A percentile compares a stretch with the other conserved stretches of the same genome.
phyloP scores from a whole-genome alignment of 2,329 filamentous ascomycete species.

The Fusarium mangiferae region DNA sequence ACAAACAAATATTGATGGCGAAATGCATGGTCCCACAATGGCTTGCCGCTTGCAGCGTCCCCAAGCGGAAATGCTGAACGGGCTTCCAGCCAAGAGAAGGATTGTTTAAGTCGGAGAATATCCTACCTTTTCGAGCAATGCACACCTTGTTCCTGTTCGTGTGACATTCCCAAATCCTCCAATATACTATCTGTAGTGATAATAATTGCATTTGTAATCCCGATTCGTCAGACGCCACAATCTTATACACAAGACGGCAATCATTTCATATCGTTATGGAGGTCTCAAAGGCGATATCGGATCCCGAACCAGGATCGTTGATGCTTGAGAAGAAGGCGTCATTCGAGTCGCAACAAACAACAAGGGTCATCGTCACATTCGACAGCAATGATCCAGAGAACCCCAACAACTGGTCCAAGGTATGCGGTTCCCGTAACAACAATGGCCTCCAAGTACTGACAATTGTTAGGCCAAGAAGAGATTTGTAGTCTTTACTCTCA shows the following conservation, averaged over 20 bases:
- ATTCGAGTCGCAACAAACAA: neutral
- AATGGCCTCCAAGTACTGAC: neutral
- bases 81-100: neutral
- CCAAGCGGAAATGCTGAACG: neutral
- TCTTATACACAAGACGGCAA: too few species aligned
- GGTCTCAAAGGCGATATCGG: neutral
- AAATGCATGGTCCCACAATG: neutral
- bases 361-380: neutral
- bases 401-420: constrained; percentile 14
- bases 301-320: neutral
- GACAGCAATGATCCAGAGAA: neutral
- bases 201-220: neutral
- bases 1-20: neutral
- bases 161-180: neutral
- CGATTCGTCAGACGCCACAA: neutral
- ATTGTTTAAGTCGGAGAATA: neutral
- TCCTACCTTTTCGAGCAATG: neutral
- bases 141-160: neutral
- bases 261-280: neutral
- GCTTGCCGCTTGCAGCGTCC: neutral
- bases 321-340: neutral
- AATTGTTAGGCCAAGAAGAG: neutral
- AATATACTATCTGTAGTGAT: neutral
- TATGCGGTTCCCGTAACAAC: neutral
- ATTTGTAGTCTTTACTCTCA: constrained; percentile 9